phyloP scores from a whole-genome alignment of 2,329 filamentous ascomycete genomes.

The Penicillium fuscoglaucum region DNA sequence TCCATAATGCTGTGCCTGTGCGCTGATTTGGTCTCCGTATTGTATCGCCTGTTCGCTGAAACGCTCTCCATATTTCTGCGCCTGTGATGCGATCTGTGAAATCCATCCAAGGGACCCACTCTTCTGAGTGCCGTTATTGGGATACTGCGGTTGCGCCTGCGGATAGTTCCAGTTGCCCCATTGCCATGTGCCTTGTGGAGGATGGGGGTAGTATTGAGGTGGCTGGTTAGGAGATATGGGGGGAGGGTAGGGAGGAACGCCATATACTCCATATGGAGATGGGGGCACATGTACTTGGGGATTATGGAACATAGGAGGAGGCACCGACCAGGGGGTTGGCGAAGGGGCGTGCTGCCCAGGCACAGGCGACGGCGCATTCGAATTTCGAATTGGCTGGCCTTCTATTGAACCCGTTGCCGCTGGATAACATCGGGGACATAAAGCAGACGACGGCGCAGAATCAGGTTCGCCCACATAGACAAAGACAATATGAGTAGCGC shows the following conservation, averaged over 20 bases:
- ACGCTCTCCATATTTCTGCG: conserved; percentile 43
- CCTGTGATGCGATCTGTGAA: conserved; percentile 37
- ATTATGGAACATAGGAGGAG: conserved; percentile 15
- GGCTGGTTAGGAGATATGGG: conserved; percentile 19
- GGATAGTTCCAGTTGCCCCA: conserved; percentile 29
- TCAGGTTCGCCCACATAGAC: conserved; percentile 38
- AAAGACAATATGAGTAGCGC: conserved; percentile 37
- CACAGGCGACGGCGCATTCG: conserved; percentile 14
- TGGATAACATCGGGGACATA: conserved; percentile 44
- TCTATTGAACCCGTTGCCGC: conserved; percentile 33
- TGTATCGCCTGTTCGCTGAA: conserved; percentile 37
- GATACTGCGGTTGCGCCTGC: conserved; percentile 25
- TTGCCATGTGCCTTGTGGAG: conserved; percentile 30
- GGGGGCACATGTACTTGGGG: conserved; percentile 11
- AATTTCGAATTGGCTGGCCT: conserved; percentile 4
- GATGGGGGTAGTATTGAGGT: conserved; percentile 28
- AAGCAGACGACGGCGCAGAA: conserved; percentile 35
- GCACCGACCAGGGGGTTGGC: conserved; percentile 15
- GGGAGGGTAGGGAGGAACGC: conserved; percentile 23
- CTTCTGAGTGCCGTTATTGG: conserved; percentile 24
- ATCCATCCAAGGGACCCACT: conserved; percentile 37
- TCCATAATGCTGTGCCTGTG: conserved; percentile 39
- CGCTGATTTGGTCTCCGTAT: conserved; percentile 37
- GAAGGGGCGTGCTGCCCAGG: conserved; percentile 16
- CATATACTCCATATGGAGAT: conserved; percentile 20